Evolutionary conservation across 352 stramenopile genomes (phyloP), one percentile per base, ranked within the genome.

Genomic region (Phytophthora idaei): DNA sequence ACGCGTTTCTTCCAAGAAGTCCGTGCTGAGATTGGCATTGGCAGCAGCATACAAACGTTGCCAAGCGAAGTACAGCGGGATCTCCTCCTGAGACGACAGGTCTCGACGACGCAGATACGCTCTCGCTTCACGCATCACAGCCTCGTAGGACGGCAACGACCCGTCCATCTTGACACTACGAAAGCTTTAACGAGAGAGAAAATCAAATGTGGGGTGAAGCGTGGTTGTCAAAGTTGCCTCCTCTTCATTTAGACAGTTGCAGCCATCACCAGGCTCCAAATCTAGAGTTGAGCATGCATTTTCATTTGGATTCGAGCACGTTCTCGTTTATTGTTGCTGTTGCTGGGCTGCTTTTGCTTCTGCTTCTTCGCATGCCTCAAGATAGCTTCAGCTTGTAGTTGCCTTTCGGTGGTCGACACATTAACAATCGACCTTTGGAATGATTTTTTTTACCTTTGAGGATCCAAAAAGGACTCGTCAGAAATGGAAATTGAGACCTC

Each of bases 41-140:
- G 71, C 72, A 4, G 77, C 56, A 15, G 77, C 61, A 15, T 86
- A 88, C 28, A 88, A 55, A 11, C 79, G 67, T 14, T 86, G 59
- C 79, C 79, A 88, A 1, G 79, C 79, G 29, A 86, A 88, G 53
- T 86, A 88, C 15, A 88, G 56, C 15, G 79, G 79, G 8, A 74
- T 55, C 14, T 88, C 79, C 5, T 88, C 77, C 14, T 86, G 63
- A 5, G 79, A 88, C 8, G 55, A 69, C 27, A 88, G 28, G 25
- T 86, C 79, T 1, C 78, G 76, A 17, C 71, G 76, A 6, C 71
- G 70, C 14, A 86, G 50, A 10, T 76, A 79, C 28, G 41, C 53
- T 25, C 59, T 60, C 2, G 78, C 71, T 4, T 80, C 56, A 5
- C 61, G 63, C 70, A 84, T 83, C 1, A 69, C 57, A 5, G 59